Conservation (phyloP, 257 asterid species). For the Solanum peruvianum region DNA sequence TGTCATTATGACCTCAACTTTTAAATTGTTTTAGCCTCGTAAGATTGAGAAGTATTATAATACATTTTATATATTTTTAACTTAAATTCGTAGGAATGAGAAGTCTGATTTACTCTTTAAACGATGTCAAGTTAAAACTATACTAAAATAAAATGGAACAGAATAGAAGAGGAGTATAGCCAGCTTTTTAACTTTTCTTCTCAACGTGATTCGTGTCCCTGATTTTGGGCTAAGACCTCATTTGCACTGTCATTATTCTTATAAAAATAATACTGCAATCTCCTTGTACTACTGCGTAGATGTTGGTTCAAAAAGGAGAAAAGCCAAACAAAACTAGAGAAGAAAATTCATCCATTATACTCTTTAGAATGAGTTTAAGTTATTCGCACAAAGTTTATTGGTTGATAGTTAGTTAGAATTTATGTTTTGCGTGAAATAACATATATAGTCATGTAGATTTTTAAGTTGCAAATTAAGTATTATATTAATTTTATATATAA, state of each 20-base stretch:
- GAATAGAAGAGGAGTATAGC: background rate
- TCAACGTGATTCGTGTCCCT: background rate
- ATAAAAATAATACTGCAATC: background rate
- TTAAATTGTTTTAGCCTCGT: too few species aligned
- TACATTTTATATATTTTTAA: too few species aligned
- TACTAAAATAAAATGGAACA: background rate
- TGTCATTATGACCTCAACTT: too few species aligned
- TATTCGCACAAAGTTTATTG: rapidly evolving
- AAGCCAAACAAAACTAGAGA: background rate
- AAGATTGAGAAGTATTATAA: too few species aligned
- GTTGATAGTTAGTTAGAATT: too few species aligned
- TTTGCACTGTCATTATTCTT: background rate
- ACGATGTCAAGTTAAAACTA: background rate
- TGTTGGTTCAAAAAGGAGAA: background rate
- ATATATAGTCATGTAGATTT: too few species aligned
- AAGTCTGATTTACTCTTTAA: too few species aligned
- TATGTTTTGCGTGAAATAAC: too few species aligned
- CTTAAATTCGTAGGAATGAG: rapidly evolving
- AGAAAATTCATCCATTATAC: background rate
- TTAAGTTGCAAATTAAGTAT: too few species aligned
- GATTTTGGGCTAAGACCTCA: background rate
- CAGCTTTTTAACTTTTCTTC: background rate
- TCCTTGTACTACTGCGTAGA: background rate
- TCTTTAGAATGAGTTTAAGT: background rate
- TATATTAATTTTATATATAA: too few species aligned